A percentile compares a stretch with the other conserved stretches of the same genome.
Evolutionary conservation across 2,329 filamentous ascomycete species (phyloP).

Genomic region (Tolypocladium pustulatum): DNA sequence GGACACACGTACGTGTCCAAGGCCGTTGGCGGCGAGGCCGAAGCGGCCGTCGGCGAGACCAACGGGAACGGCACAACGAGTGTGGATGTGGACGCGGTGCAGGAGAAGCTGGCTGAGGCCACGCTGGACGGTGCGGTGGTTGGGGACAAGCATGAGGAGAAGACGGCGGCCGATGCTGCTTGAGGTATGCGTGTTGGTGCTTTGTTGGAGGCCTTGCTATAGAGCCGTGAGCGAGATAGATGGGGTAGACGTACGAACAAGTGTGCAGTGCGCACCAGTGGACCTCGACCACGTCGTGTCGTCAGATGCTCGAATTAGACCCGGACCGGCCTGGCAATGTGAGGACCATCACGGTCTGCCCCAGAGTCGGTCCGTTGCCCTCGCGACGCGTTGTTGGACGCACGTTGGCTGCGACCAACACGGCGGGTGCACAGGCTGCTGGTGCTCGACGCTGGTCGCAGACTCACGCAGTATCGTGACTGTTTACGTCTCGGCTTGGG

Average conservation of each 20-base stretch:
- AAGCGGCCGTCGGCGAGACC: neutral
- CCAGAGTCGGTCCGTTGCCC: neutral
- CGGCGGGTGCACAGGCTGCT: neutral
- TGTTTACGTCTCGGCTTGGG: neutral
- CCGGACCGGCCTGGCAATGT: neutral
- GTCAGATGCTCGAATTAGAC: neutral
- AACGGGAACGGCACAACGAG: slow-evolving; percentile 1
- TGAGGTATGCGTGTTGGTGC: neutral
- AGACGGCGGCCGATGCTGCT: neutral
- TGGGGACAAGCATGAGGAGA: neutral
- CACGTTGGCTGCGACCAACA: neutral
- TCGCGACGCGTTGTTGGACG: neutral
- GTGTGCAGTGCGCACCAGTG: neutral
- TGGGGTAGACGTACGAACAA: neutral
- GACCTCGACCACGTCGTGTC: neutral
- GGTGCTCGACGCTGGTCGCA: neutral
- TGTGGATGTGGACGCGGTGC: slow-evolving; percentile 10
- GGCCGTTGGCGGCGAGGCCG: neutral
- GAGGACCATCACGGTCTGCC: neutral
- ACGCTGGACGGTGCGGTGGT: neutral
- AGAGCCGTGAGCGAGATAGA: neutral
- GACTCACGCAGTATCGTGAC: neutral
- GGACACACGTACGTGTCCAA: slow-evolving; percentile 17
- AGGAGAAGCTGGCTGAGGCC: slow-evolving; percentile 14
- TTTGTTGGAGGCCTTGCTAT: neutral